Conservation (phyloP, 2,329 filamentous ascomycete species). For the Diaporthe citriasiana region DNA sequence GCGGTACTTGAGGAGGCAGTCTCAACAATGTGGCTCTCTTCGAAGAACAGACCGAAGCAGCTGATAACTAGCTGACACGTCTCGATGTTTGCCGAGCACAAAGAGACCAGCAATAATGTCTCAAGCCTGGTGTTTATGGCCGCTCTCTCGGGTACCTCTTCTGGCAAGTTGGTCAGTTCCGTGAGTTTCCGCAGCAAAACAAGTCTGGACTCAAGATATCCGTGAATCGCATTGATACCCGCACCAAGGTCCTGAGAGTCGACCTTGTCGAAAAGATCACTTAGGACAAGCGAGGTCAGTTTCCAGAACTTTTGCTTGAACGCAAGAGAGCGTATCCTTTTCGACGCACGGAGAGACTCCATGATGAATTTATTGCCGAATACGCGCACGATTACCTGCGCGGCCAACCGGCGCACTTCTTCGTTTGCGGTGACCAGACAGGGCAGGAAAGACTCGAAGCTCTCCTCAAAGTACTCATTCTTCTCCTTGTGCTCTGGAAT, state of each 20-base stretch:
- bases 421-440: slow-evolving; percentile 68
- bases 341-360: slow-evolving; percentile 53
- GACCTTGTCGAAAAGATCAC: slow-evolving; percentile 64
- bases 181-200: slow-evolving; percentile 61
- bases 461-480: slow-evolving; percentile 58
- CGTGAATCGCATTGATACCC: slow-evolving; percentile 63
- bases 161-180: slow-evolving; percentile 68
- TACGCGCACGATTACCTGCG: slow-evolving; percentile 62
- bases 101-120: slow-evolving; percentile 72
- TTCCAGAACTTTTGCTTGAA: slow-evolving; percentile 66
- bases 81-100: slow-evolving; percentile 76
- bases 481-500: slow-evolving; percentile 53
- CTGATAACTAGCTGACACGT: slow-evolving; percentile 75
- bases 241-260: slow-evolving; percentile 58
- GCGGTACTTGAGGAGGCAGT: slow-evolving; percentile 60
- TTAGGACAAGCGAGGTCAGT: slow-evolving; percentile 64
- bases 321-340: slow-evolving; percentile 53
- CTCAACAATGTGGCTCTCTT: slow-evolving; percentile 71
- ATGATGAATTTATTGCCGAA: slow-evolving; percentile 57
- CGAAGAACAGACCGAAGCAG: slow-evolving; percentile 73
- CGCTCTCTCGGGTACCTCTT: slow-evolving; percentile 68
- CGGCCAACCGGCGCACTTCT: slow-evolving; percentile 63
- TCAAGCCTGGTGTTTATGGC: slow-evolving; percentile 70
- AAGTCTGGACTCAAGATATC: slow-evolving; percentile 70
- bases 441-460: slow-evolving; percentile 66